Base-by-base conservation (phyloP, 805 yeast species). In the Tetrapisispora nanseiensis region DNA sequence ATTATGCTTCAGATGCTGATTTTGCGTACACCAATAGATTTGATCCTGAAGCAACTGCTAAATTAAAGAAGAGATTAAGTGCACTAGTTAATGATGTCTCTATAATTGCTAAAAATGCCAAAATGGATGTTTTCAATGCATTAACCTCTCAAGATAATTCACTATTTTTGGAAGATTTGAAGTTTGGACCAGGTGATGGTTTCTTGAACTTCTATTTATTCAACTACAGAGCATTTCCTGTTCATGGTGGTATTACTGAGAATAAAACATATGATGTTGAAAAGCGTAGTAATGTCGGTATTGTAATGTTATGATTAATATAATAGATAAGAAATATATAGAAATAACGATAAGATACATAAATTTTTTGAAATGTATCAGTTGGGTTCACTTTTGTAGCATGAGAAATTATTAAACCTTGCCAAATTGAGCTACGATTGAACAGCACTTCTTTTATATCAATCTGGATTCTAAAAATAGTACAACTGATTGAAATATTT, bases 131-230 rank as follows among this genome's bases (percentile, higher is more conserved):
- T 3, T 86, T 90, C 72, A 92, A 92, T 60, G 95, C 97, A 9
- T 70, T 92, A 48, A 78, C 97, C 0, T 72, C 87, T 10, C 95
- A 87, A 66, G 98, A 92, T 58, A 92, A 92, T 61, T 72, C 86
- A 13, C 66, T 83, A 46, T 86, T 92, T 66, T 68, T 92, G 50
- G 81, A 85, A 21, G 79, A 83, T 31, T 72, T 84, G 64, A 85
- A 86, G 59, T 92, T 92, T 61, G 95, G 96, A 27, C 75, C 78
- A 38, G 98, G 98, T 34, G 97, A 90, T 61, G 98, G 98, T 0
- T 75, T 76, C 56, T 72, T 92, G 57, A 84, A 92, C 63, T 92
- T 83, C 63, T 92, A 92, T 59, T 67, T 92, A 49, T 92, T 92
- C 74, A 92, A 92, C 63, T 92, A 87, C 69, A 80, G 72, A 57